Percentiles rank a stretch among this genome's conserved stretches.
Conservation (phyloP, 179 eudicot species). For the Silene vulgaris region DNA sequence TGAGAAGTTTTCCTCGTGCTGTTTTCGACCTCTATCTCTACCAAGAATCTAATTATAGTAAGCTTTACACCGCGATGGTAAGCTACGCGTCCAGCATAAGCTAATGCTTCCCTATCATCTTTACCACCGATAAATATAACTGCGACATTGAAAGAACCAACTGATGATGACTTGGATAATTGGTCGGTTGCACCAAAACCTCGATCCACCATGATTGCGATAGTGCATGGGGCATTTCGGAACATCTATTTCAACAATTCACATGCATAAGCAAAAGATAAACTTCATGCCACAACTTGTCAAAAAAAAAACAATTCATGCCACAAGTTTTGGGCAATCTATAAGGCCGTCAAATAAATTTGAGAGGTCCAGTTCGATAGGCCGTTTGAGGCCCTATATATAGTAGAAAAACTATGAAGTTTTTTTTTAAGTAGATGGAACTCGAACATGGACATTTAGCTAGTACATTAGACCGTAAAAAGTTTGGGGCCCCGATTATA, state of each 20-base stretch:
- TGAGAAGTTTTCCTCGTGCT: conserved; percentile 21
- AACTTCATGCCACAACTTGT: too few species aligned
- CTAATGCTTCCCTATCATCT: conserved; percentile 84
- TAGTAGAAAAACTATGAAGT: too few species aligned
- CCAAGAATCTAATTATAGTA: conserved; percentile 68
- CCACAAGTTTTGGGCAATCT: too few species aligned
- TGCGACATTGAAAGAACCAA: conserved; percentile 44
- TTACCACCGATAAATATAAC: conserved; percentile 88
- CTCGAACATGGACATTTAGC: too few species aligned
- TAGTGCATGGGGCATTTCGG: conserved; percentile 79
- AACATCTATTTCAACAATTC: conserved; percentile 43
- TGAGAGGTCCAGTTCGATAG: too few species aligned
- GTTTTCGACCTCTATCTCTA: conserved; percentile 40
- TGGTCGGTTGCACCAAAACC: conserved; percentile 57
- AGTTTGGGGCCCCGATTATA: too few species aligned
- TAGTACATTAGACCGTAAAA: too few species aligned
- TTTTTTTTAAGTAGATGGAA: too few species aligned
- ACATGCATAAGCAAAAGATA: not conserved
- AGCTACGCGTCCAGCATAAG: conserved; percentile 68
- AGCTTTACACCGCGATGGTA: conserved; percentile 70
- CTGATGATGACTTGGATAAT: conserved; percentile 39
- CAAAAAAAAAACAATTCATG: too few species aligned
- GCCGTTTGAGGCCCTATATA: too few species aligned
- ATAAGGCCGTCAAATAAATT: not conserved
- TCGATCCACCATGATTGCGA: conserved; percentile 81